Base-by-base conservation (phyloP, 148 eudicot species). In the Fagopyrum homotropicum region DNA sequence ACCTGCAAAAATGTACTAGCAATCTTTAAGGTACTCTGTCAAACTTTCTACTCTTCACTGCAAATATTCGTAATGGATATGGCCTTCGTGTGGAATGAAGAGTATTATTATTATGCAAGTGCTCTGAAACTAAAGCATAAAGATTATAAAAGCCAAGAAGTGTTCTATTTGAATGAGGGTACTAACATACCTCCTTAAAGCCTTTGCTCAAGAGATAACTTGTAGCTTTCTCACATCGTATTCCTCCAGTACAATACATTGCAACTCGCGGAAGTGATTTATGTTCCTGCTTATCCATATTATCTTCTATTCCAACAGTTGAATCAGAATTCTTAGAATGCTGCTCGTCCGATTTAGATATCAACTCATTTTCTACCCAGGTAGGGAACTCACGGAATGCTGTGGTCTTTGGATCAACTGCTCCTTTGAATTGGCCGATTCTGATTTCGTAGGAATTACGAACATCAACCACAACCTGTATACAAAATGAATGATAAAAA, bases 191-290 rank as follows among this genome's bases (percentile, higher is more conserved):
- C 96, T 92, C 98, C 80, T 89, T 82, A 76, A 92, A 89, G 43
- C 98, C 98, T 86, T 91, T 88, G 85, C 92, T 83, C 57, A 95
- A 84, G 82, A 95, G 96, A 78, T 82, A 90, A 81, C 98, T 95
- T 52, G 98, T 84, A 78, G 98, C 98, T 81, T 95, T 95, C 82
- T 95, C 98, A 81, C 97, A 95, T 63, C 97, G 89, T 76, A 95
- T 92, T 49, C 98, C 98, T 77, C 97, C 98, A 19, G 98, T 95
- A 84, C 98, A 95, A 76, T 95, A 92, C 98, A 95, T 92, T 73
- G 98, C 97, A 79, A 95, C 92, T 16, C 90, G 86, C 46, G 97
- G 85, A n/a, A 86, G 92, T 68, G 72, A 80, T 76, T 83, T 86
- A 66, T 60, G 77, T 69, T 75, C 87, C 63, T 79, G 75, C 69